Percentiles rank a stretch among this genome's conserved stretches.
phyloP scores from a whole-genome alignment of 768 basidiomycete species.

The Lactarius indigo region DNA sequence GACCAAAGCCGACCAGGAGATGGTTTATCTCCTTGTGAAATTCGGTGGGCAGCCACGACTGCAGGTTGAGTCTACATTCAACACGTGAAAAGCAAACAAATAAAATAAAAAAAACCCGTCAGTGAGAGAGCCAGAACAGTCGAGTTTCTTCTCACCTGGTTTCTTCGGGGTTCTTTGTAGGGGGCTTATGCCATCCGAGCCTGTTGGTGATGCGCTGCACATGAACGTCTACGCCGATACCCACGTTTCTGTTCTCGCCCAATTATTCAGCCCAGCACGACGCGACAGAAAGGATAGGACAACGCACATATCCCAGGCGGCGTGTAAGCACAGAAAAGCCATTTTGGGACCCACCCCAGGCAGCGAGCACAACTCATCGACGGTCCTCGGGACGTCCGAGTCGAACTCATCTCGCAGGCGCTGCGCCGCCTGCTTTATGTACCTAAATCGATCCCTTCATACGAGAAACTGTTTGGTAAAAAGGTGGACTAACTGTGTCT shows the following conservation, averaged over 20 bases:
- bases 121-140: neutral
- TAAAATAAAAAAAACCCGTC: neutral
- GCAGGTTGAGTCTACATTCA: conserved; percentile 58
- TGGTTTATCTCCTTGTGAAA: conserved; percentile 75
- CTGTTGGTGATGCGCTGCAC: conserved; percentile 94
- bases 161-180: conserved; percentile 83
- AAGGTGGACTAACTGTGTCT: conserved; percentile 59
- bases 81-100: neutral
- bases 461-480: neutral
- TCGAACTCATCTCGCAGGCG: conserved; percentile 66
- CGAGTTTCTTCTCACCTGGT: conserved; percentile 53
- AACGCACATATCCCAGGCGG: conserved; percentile 77
- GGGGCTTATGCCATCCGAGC: conserved; percentile 85
- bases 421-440: conserved; percentile 70
- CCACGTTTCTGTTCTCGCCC: conserved; percentile 55
- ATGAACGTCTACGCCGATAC: conserved; percentile 95
- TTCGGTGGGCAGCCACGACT: conserved; percentile 80
- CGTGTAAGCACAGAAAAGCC: conserved; percentile 82
- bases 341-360: conserved; percentile 96
- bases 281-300: neutral
- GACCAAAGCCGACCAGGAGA: conserved; percentile 80
- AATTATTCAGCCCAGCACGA: neutral
- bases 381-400: conserved; percentile 85
- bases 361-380: conserved; percentile 82
- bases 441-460: conserved; percentile 40